phyloP scores from a whole-genome alignment of 306 rosid species.

The Lagenaria siceraria region DNA sequence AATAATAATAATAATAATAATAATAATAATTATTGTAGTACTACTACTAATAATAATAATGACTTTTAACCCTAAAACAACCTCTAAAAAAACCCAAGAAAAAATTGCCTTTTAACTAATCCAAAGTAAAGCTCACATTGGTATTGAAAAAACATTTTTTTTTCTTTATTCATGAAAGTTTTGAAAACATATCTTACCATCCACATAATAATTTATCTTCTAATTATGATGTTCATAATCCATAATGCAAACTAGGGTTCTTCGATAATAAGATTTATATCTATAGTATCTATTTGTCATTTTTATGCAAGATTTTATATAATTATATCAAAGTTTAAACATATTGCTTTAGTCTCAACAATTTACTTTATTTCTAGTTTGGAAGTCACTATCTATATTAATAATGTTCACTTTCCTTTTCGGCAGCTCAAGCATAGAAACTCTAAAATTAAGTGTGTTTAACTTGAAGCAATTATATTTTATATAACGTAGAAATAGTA shows the following conservation, averaged over 20 bases:
- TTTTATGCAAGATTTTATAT: background rate
- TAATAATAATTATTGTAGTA: too few species aligned
- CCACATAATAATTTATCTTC: background rate
- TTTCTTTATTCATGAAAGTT: background rate
- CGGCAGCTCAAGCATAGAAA: accelerated
- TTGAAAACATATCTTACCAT: background rate
- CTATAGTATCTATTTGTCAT: background rate
- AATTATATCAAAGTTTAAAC: background rate
- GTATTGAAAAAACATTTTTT: background rate
- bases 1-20: background rate
- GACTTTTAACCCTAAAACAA: background rate
- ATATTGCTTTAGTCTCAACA: background rate
- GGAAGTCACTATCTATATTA: too few species aligned
- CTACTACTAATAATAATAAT: background rate
- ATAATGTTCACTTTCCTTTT: too few species aligned
- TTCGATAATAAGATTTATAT: background rate
- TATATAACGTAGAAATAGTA: too few species aligned
- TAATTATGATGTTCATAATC: background rate
- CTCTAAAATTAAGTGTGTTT: too few species aligned
- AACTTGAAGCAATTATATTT: too few species aligned
- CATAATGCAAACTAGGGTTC: background rate
- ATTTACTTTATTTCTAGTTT: background rate
- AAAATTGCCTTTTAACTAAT: background rate
- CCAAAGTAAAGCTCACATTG: background rate
- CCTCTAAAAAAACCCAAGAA: background rate